Conservation (phyloP, 2,329 filamentous ascomycete genomes). For the Metarhizium album region DNA sequence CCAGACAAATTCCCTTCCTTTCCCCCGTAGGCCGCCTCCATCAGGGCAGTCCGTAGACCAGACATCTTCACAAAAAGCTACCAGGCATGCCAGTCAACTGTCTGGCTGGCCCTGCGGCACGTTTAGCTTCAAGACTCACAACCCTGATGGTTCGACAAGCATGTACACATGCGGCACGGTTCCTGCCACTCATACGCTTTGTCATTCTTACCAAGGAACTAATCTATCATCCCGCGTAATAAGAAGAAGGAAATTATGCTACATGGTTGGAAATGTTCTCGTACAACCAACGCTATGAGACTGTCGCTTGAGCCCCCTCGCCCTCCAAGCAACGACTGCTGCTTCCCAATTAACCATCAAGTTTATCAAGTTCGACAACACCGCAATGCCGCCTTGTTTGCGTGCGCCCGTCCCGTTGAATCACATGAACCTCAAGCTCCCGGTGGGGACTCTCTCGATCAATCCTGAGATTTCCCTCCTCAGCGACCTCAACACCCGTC, state of each 20-base stretch:
- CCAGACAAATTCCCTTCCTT: conserved; percentile 12
- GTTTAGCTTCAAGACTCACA: no score
- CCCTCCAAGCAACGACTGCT: not conserved
- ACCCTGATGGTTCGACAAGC: not conserved
- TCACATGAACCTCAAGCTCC: conserved; percentile 36
- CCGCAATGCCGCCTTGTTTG: not conserved
- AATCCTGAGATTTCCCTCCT: conserved; percentile 34
- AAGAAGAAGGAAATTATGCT: conserved; percentile 6
- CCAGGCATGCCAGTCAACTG: no score
- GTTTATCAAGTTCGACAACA: not conserved
- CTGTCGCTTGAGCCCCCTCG: conserved; percentile 2
- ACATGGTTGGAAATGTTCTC: conserved; percentile 1
- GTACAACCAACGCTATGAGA: conserved; percentile 6
- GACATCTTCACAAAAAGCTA: not conserved
- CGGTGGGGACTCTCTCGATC: conserved; percentile 30
- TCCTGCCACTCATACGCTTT: not conserved
- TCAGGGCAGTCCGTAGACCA: no score
- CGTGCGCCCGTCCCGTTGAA: not conserved
- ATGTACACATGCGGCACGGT: no score
- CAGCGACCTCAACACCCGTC: conserved; percentile 30
- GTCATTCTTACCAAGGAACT: not conserved
- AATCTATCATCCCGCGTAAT: not conserved
- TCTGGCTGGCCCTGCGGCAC: no score
- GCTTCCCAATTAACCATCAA: not conserved
- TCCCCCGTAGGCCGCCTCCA: no score